Conservation (phyloP, 208 protist genomes). For the Trypanosoma vivax region DNA sequence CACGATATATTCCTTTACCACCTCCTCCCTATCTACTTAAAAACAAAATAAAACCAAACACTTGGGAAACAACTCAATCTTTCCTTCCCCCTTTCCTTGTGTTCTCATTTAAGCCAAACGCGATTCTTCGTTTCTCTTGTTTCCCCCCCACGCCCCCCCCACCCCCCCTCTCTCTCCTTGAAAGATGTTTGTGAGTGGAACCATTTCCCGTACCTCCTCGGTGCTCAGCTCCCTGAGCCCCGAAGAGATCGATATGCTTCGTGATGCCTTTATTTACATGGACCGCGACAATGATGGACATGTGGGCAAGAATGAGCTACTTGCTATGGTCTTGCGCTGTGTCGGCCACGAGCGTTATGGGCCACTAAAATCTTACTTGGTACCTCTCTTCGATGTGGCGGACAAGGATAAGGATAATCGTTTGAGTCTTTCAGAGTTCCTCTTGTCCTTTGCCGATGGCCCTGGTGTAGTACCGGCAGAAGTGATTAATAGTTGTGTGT, state of each 20-base stretch:
- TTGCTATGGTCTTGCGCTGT: constrained; percentile 30
- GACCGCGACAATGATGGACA: constrained; percentile 77
- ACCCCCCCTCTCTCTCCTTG: not conserved
- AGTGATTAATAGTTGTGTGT: constrained; percentile 74
- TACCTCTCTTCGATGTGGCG: constrained; percentile 62
- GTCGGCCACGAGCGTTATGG: constrained; percentile 47
- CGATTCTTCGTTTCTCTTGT: too few species aligned
- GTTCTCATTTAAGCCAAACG: too few species aligned
- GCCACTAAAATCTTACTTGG: constrained; percentile 51
- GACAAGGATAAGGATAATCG: constrained; percentile 63
- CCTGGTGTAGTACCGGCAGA: constrained; percentile 81
- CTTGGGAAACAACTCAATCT: too few species aligned
- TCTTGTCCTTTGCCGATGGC: constrained; percentile 65
- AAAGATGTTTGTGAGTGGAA: constrained; percentile 2
- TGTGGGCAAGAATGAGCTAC: constrained; percentile 45
- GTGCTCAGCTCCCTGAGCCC: constrained; percentile 42
- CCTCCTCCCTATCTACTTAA: too few species aligned
- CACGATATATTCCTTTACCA: too few species aligned
- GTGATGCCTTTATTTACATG: constrained; percentile 86
- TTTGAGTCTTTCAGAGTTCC: constrained; percentile 70
- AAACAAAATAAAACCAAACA: too few species aligned
- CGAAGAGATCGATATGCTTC: constrained; percentile 86
- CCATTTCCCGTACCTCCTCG: constrained; percentile 17
- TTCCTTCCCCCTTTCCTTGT: not conserved
- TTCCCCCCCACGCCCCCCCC: too few species aligned